These are phyloP conservation scores for Gossypium rotundifolium DNA, from an alignment of 345 rosid species.

Conservation along the genomic window DNA sequence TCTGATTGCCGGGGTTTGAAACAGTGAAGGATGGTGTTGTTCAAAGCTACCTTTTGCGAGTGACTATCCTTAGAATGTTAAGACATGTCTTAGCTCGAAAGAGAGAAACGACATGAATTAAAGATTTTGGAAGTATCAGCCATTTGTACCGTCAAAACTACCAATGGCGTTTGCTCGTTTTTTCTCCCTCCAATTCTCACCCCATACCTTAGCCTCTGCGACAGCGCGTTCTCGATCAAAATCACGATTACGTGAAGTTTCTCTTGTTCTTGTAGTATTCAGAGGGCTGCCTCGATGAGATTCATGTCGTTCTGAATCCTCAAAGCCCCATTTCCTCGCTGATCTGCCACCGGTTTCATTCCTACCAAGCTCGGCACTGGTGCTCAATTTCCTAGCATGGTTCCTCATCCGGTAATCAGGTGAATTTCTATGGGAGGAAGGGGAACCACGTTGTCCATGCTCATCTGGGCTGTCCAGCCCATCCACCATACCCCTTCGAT, in stretches of 20 bases:
- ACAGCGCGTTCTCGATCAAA: slow-evolving; percentile 94
- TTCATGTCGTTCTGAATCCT: slow-evolving; percentile 59
- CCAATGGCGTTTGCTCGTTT: slow-evolving; percentile 63
- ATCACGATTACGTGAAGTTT: slow-evolving; percentile 68
- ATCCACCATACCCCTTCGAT: slow-evolving; percentile 48
- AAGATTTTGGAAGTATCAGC: slow-evolving; percentile 22
- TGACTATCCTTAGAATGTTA: slow-evolving; percentile 11
- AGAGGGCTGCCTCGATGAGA: slow-evolving; percentile 74
- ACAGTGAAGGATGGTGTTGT: slow-evolving; percentile 22
- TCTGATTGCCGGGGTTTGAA: slow-evolving; percentile 22
- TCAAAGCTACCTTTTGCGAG: slow-evolving; percentile 17
- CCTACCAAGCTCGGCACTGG: slow-evolving; percentile 45
- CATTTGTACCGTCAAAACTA: slow-evolving; percentile 77
- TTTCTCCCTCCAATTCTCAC: slow-evolving; percentile 91
- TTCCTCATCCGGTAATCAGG: slow-evolving; percentile 76
- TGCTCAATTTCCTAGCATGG: slow-evolving; percentile 46
- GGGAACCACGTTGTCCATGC: slow-evolving; percentile 51
- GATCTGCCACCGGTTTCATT: slow-evolving; percentile 69
- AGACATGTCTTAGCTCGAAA: slow-evolving; percentile 9
- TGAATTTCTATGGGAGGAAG: slow-evolving; percentile 69
- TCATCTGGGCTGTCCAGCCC: slow-evolving; percentile 77
- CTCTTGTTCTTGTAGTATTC: slow-evolving; percentile 56
- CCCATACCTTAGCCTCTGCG: slow-evolving; percentile 97
- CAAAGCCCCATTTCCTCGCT: slow-evolving; percentile 70
- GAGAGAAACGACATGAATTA: slow-evolving; percentile 1